phyloP scores from a whole-genome alignment of 352 stramenopile species.

The Vaucheria bursata region DNA sequence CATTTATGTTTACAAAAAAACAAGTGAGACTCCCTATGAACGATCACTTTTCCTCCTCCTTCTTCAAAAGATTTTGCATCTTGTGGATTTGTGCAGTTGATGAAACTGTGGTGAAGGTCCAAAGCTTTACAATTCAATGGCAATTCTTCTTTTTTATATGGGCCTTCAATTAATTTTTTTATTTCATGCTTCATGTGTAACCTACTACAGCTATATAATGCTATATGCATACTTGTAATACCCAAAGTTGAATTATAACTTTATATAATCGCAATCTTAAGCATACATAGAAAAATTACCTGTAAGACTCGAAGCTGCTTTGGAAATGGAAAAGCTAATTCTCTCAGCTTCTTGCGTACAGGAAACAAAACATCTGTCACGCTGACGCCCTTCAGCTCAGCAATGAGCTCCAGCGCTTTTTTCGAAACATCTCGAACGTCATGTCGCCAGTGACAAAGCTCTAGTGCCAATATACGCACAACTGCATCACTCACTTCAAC shows the following conservation, averaged over 20 bases:
- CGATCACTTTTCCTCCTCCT: too few species aligned
- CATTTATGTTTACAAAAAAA: too few species aligned
- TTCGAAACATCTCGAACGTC: slow-evolving; percentile 24
- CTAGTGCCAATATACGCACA: slow-evolving; percentile 28
- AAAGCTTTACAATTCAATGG: too few species aligned
- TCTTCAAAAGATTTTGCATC: too few species aligned
- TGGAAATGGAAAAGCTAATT: slow-evolving; percentile 22
- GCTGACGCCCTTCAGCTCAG: slow-evolving; percentile 26
- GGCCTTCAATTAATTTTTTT: too few species aligned
- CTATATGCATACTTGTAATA: too few species aligned
- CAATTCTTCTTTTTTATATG: too few species aligned
- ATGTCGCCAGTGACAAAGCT: slow-evolving; percentile 40
- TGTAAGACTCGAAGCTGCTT: slow-evolving; percentile 37
- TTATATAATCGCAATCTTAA: background rate
- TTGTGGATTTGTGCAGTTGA: too few species aligned
- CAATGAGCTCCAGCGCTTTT: slow-evolving; percentile 33
- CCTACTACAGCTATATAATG: too few species aligned
- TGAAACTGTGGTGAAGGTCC: too few species aligned
- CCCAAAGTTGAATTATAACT: background rate
- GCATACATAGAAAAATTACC: background rate
- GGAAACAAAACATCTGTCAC: slow-evolving; percentile 35
- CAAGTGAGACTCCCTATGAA: too few species aligned
- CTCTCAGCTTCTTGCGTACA: slow-evolving; percentile 9
- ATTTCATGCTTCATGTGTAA: too few species aligned
- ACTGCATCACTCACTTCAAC: slow-evolving; percentile 28